phyloP scores from a whole-genome alignment of 2,329 filamentous ascomycete genomes.

The Mariannaea sp. region DNA sequence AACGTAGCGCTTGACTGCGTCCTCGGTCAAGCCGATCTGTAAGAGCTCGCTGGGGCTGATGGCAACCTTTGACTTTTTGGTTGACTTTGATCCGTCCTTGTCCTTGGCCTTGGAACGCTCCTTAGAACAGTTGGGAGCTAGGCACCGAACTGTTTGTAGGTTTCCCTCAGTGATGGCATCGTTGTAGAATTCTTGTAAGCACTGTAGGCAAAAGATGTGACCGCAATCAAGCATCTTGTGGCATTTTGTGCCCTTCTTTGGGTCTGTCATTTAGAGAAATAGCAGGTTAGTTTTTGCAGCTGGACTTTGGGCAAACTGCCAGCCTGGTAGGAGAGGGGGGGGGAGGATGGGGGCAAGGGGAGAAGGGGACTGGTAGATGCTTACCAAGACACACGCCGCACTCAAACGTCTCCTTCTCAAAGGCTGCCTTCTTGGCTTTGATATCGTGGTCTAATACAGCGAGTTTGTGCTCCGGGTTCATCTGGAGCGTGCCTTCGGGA shows the following conservation, averaged over 20 bases:
- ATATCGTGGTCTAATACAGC: conserved; percentile 79
- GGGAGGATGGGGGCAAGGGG: too few relatives aligned
- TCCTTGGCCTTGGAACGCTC: conserved; percentile 49
- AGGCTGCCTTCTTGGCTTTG: conserved; percentile 72
- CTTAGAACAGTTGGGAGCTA: conserved; percentile 78
- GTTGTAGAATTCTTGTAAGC: conserved; percentile 88
- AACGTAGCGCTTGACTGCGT: conserved; percentile 83
- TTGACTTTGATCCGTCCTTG: conserved; percentile 31
- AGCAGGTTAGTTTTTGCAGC: not conserved
- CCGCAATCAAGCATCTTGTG: conserved; percentile 82
- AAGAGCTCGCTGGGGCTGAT: conserved; percentile 84
- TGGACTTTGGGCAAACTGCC: too few relatives aligned
- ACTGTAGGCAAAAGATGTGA: conserved; percentile 90
- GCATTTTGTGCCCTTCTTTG: conserved; percentile 83
- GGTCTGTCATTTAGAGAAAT: too few relatives aligned
- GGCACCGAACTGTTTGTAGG: conserved; percentile 77
- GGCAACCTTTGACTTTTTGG: conserved; percentile 65
- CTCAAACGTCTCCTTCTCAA: conserved; percentile 83
- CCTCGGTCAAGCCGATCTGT: conserved; percentile 72
- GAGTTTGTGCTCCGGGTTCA: conserved; percentile 65
- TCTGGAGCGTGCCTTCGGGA: conserved; percentile 53
- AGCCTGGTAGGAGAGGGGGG: too few relatives aligned
- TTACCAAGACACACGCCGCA: conserved; percentile 81
- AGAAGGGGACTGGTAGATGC: conserved; percentile 22
- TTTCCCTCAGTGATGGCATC: conserved; percentile 86